phyloP scores from a whole-genome alignment of 495 filamentous ascomycete genomes.

The Hypomontagnella monticulosa region DNA sequence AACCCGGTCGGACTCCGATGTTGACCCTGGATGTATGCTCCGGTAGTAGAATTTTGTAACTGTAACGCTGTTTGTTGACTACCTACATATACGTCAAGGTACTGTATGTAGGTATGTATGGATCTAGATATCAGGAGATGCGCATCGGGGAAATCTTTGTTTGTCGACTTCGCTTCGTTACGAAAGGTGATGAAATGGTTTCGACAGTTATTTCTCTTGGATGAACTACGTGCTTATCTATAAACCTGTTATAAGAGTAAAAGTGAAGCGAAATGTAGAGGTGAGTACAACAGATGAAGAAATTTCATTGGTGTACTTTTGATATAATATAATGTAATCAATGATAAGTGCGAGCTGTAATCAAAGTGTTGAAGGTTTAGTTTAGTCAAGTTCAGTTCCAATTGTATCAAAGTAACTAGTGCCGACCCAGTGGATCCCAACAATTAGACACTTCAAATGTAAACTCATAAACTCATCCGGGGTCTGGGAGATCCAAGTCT shows the following conservation, averaged over 20 bases:
- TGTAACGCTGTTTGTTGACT: constrained; percentile 27
- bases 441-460: too few species aligned
- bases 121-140: too few species aligned
- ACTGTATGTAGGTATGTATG: not conserved
- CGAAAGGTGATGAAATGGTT: not conserved
- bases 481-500: constrained; percentile 20
- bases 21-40: not conserved
- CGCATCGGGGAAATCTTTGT: too few species aligned
- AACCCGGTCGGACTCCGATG: constrained; percentile 21
- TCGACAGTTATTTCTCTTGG: too few species aligned
- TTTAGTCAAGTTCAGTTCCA: too few species aligned
- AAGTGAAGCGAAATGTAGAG: not conserved
- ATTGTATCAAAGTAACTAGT: constrained; percentile 8
- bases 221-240: too few species aligned
- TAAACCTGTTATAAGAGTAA: too few species aligned
- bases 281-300: constrained; percentile 1
- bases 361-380: too few species aligned
- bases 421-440: constrained; percentile 6
- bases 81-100: not conserved
- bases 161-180: not conserved
- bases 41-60: constrained; percentile 10
- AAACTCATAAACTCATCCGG: constrained; percentile 13
- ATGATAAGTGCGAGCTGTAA: too few species aligned
- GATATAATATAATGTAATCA: not conserved
- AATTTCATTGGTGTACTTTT: not conserved